Evolutionary conservation across 345 rosid species (phyloP).

Genomic region (Populus euphratica): DNA sequence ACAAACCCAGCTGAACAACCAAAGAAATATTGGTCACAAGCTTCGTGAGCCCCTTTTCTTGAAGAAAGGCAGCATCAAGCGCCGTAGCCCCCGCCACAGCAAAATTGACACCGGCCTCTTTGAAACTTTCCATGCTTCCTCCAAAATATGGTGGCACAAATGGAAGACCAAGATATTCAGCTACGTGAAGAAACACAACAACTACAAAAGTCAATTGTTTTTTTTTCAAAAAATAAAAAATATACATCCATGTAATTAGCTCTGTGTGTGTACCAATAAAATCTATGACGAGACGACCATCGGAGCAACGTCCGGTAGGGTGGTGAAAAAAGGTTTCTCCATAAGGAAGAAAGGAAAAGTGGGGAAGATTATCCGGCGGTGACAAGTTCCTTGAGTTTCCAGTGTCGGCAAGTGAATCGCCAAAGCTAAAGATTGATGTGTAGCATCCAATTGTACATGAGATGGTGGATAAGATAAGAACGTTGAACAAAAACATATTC

Average conservation of each 20-base stretch:
- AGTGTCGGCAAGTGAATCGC: constrained; percentile 55
- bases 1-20: constrained; percentile 34
- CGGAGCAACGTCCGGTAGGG: constrained; percentile 46
- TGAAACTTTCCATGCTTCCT: constrained; percentile 17
- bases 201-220: not conserved
- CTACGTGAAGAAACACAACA: constrained; percentile 9
- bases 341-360: constrained; percentile 36
- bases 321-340: constrained; percentile 42
- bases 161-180: constrained; percentile 39
- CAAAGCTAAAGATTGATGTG: constrained; percentile 52
- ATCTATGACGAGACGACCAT: constrained; percentile 56
- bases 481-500: not conserved
- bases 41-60: constrained; percentile 28
- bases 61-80: constrained; percentile 26
- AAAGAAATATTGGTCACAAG: constrained; percentile 30
- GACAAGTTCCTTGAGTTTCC: constrained; percentile 33
- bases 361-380: constrained; percentile 13
- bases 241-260: not conserved
- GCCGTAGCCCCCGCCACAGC: constrained; percentile 56
- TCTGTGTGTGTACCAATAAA: constrained; percentile 35
- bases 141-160: constrained; percentile 38
- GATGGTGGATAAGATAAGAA: not conserved
- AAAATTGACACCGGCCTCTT: constrained; percentile 43
- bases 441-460: not conserved
- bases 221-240: too few relatives aligned